Base-by-base conservation (phyloP, 768 basidiomycete species). In the Lactarius pseudohatsudake region DNA sequence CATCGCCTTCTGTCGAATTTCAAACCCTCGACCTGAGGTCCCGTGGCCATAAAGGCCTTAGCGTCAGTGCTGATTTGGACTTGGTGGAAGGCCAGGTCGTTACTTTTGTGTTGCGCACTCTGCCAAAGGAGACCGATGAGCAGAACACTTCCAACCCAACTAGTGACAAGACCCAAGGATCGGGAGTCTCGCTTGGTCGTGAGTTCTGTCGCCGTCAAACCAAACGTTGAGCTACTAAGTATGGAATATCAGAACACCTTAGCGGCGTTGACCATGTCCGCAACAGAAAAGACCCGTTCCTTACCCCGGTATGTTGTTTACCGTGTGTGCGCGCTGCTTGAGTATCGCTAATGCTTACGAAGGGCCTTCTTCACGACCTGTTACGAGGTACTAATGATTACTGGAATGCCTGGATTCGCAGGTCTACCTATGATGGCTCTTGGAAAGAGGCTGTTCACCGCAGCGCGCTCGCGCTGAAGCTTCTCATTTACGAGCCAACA, bases 381-480 rank as follows among this genome's bases (percentile, higher is more conserved):
- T 78, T 91, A 34, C 77, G 79, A 58, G 91, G 85, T 5, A 97
- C 96, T 4, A 87, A 87, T 68, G 76, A 77, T 30, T 97, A 91
- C 75, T 98, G 95, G 95, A 87, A 86, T 68, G 79, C 85, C 26
- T 98, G 96, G 96, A 89, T 97, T 71, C 82, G 85, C n/a, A 84
- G 85, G 70, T 93, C 91, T 40, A 94, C 90, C 0, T 99, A 99
- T 76, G 84, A 83, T 16, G 97, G 96, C 0, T 85, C 93, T 18
- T 99, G 97, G 97, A 90, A 96, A 72, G 97, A 99, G 75, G 88
- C 91, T 2, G 95, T 98, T 6, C 86, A 94, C 73, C 86, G 96
- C 28, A 94, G 92, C 64, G 96, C 94, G 1, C 81, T 98, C n/a
- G 92, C 94, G 0, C 80, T 98, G 69, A 98, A 98, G 77, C 82